Evolutionary conservation across 345 rosid species (phyloP).

Genomic region (Xanthoceras sorbifolium): DNA sequence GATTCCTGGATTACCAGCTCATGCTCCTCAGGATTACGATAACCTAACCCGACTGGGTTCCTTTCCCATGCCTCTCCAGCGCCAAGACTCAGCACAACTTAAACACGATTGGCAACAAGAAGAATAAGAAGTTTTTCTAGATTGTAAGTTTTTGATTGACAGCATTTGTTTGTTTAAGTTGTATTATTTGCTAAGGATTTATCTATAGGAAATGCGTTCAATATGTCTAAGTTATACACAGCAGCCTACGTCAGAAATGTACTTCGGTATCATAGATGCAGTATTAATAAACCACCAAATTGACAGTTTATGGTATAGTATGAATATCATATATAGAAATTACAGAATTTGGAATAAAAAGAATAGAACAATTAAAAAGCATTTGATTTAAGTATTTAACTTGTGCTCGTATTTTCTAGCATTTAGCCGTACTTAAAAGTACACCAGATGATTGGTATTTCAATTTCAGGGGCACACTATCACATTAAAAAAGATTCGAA

Average conservation of each 20-base stretch:
- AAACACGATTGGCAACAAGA: neutral
- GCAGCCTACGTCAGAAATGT: neutral
- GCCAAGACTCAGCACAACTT: neutral
- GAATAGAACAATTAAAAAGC: constrained; percentile 1
- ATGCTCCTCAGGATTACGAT: constrained; percentile 56
- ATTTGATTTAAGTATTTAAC: neutral
- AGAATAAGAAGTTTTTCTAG: neutral
- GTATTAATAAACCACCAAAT: neutral
- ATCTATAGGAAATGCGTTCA: no score
- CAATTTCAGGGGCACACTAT: constrained; percentile 20
- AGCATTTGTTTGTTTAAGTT: neutral
- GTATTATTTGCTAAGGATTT: neutral
- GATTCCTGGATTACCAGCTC: constrained; percentile 65
- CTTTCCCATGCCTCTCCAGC: constrained; percentile 17
- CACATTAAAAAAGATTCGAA: neutral
- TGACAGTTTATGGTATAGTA: neutral
- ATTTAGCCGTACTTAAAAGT: neutral
- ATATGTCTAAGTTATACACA: no score
- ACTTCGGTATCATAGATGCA: neutral
- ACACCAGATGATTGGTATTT: constrained; percentile 7
- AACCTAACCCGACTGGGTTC: constrained; percentile 53
- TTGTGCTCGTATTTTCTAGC: neutral
- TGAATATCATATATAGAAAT: neutral
- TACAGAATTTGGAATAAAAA: neutral
- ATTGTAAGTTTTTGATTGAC: neutral